A percentile compares a stretch with the other conserved stretches of the same genome.
phyloP scores from a whole-genome alignment of 768 basidiomycete species.

The Paxillus involutus region DNA sequence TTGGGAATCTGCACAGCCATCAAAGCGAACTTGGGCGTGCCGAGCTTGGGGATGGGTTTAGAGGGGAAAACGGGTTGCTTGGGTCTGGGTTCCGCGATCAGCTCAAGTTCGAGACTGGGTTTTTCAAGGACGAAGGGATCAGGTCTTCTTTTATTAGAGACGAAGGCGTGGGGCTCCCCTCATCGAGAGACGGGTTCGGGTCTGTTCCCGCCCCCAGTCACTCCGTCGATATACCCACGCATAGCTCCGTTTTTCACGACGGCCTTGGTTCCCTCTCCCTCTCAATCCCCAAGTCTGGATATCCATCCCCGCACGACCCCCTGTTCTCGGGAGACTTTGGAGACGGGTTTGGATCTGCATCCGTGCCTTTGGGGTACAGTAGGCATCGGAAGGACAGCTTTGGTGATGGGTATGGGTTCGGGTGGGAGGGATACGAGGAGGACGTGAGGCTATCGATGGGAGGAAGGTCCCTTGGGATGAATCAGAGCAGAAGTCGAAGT shows the following conservation, averaged over 20 bases:
- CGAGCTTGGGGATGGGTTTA: neutral
- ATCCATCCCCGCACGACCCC: no score
- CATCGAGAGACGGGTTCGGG: no score
- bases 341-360: neutral
- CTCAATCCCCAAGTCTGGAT: no score
- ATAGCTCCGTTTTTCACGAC: no score
- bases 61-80: neutral
- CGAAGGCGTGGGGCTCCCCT: neutral
- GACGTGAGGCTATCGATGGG: neutral
- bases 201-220: no score
- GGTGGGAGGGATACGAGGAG: neutral
- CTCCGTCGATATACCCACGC: no score
- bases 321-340: neutral
- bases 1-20: neutral
- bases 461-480: neutral
- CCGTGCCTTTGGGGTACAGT: neutral
- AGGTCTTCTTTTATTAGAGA: constrained; percentile 15
- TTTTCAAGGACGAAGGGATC: constrained; percentile 22
- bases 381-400: neutral
- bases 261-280: no score
- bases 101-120: neutral
- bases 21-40: neutral
- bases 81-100: no score
- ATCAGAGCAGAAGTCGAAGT: neutral
- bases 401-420: neutral